Conservation (phyloP, 495 filamentous ascomycete species). For the Xylaria nigripes region DNA sequence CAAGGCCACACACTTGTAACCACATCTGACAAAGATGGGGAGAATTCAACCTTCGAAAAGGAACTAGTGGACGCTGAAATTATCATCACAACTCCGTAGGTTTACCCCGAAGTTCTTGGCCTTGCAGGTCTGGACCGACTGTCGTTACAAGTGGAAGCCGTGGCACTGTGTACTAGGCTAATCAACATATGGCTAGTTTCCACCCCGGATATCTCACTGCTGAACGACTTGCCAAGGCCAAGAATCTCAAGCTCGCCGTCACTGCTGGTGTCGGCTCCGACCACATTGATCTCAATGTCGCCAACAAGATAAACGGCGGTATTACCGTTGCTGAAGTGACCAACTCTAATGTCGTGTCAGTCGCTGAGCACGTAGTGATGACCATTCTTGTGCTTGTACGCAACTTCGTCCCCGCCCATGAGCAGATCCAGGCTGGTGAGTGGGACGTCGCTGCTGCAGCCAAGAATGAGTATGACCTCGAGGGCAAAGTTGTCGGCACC, state of each 20-base stretch:
- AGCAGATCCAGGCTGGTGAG: slow-evolving; percentile 77
- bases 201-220: slow-evolving; percentile 97
- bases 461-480: slow-evolving; percentile 96
- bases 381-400: slow-evolving; percentile 93
- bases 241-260: slow-evolving; percentile 95
- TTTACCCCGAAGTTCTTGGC: slow-evolving; percentile 16
- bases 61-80: slow-evolving; percentile 94
- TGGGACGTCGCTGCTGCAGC: slow-evolving; percentile 95
- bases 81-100: slow-evolving; percentile 98
- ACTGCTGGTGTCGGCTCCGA: slow-evolving; percentile 98
- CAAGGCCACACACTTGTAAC: slow-evolving; percentile 93
- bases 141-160: not conserved
- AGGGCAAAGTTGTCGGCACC: slow-evolving; percentile 96
- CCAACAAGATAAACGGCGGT: slow-evolving; percentile 97
- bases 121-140: not conserved
- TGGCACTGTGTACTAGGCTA: not conserved
- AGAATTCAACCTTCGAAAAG: slow-evolving; percentile 87
- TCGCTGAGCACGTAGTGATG: slow-evolving; percentile 95
- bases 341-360: slow-evolving; percentile 84
- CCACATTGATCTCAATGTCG: slow-evolving; percentile 93
- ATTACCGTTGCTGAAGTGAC: slow-evolving; percentile 96
- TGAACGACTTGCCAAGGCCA: slow-evolving; percentile 92
- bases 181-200: slow-evolving; percentile 55
- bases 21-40: slow-evolving; percentile 94
- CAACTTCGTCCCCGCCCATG: slow-evolving; percentile 97